Evolutionary conservation across 2,329 filamentous ascomycete species (phyloP).

Genomic region (Xylaria digitata): DNA sequence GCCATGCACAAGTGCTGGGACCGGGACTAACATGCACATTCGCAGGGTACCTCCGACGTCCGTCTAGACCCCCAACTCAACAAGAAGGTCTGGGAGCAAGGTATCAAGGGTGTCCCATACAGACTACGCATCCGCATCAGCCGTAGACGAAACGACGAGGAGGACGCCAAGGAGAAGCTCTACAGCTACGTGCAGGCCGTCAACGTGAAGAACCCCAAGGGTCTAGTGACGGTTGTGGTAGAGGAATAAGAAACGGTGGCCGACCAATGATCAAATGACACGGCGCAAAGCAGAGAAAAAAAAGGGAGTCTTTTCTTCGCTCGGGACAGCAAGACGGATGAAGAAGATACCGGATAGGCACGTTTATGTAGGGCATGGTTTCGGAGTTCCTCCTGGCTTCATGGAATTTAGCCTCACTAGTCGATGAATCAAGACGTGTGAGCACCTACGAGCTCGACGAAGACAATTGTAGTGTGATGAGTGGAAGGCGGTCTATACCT

Average conservation of each 20-base stretch:
- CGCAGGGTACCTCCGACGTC: constrained; percentile 93
- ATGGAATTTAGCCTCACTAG: constrained; percentile 58
- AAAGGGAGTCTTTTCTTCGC: constrained; percentile 39
- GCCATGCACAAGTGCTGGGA: not conserved
- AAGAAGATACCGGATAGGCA: constrained; percentile 49
- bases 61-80: constrained; percentile 98
- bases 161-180: constrained; percentile 99
- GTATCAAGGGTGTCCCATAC: constrained; percentile 98
- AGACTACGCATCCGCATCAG: constrained; percentile 98
- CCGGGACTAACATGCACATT: constrained; percentile 42
- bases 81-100: constrained; percentile 99
- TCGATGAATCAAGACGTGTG: constrained; percentile 56
- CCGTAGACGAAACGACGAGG: constrained; percentile 99
- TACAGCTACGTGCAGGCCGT: constrained; percentile 99
- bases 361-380: constrained; percentile 58
- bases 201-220: constrained; percentile 99
- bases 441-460: constrained; percentile 42
- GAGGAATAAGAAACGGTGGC: constrained; percentile 67
- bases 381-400: constrained; percentile 56
- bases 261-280: constrained; percentile 35
- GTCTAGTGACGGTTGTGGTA: constrained; percentile 91
- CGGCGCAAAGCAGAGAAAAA: constrained; percentile 45
- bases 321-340: constrained; percentile 37
- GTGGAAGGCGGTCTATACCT: constrained; percentile 12
- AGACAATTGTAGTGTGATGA: constrained; percentile 31